phyloP scores from a whole-genome alignment of 169 alveolate genomes.

The Plasmodium falciparum region DNA sequence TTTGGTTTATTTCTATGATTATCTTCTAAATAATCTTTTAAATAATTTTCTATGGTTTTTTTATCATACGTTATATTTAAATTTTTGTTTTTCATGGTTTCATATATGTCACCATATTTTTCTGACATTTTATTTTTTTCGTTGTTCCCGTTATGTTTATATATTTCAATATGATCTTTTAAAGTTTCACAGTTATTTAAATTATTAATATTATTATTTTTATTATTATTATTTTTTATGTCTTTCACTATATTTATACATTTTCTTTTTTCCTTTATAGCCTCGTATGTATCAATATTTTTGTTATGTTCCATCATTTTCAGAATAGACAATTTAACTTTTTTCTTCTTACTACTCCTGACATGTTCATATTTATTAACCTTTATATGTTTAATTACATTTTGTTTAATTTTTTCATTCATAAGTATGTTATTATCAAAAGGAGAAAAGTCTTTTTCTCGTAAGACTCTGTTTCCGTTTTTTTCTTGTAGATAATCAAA shows the following conservation, averaged over 20 bases:
- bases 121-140: background rate
- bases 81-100: background rate
- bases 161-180: too few species aligned
- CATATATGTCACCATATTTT: background rate
- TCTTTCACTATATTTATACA: background rate
- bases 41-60: conserved; percentile 12
- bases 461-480: conserved; percentile 29
- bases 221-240: background rate
- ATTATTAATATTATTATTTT: background rate
- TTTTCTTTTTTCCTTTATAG: conserved; percentile 27
- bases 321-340: conserved; percentile 32
- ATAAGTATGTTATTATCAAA: conserved; percentile 69
- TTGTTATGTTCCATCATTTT: conserved; percentile 46
- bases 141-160: background rate
- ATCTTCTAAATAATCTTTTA: conserved; percentile 7
- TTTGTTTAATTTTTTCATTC: conserved; percentile 64
- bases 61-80: background rate
- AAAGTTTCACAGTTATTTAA: background rate
- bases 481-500: conserved; percentile 39
- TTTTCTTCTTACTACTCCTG: conserved; percentile 54
- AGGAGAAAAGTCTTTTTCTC: conserved; percentile 24
- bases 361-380: conserved; percentile 57
- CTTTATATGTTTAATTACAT: conserved; percentile 35
- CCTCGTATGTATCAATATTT: conserved; percentile 41
- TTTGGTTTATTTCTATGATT: background rate